These are phyloP conservation scores for Mycena rebaudengoi DNA, from an alignment of 768 basidiomycete genomes.

Conservation along the genomic window DNA sequence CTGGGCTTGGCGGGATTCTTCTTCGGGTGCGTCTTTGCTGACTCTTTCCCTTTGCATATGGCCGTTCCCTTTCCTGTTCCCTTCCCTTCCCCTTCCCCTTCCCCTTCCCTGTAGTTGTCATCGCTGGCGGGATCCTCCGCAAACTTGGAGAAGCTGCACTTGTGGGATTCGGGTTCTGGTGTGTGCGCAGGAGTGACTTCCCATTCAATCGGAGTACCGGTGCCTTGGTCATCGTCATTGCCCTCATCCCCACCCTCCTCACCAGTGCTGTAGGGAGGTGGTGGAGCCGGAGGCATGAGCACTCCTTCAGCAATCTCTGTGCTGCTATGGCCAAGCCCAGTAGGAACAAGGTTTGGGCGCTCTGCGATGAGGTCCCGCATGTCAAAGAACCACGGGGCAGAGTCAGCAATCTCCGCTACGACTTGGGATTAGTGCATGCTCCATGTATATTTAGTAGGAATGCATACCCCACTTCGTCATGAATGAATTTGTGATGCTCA, in stretches of 20 bases:
- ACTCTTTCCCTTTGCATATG: too few relatives aligned
- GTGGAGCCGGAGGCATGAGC: neutral
- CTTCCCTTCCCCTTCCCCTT: neutral
- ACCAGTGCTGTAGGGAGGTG: neutral
- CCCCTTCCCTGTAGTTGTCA: neutral
- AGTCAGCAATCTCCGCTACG: neutral
- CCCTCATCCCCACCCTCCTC: neutral
- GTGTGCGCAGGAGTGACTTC: neutral
- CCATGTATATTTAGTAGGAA: neutral
- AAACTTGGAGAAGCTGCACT: neutral
- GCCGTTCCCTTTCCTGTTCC: neutral
- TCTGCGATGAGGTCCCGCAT: neutral
- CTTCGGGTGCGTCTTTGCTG: neutral
- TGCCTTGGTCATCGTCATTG: neutral
- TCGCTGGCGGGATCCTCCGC: neutral
- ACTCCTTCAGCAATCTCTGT: neutral
- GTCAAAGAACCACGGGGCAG: constrained; percentile 10
- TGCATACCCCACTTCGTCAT: neutral
- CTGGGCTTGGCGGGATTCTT: neutral
- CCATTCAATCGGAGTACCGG: neutral
- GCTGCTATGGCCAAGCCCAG: neutral
- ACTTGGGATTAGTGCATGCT: neutral
- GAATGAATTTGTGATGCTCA: neutral
- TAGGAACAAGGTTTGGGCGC: neutral
- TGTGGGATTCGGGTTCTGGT: neutral